Evolutionary conservation across 371 early-diverging fungal genomes (phyloP), one percentile per base, ranked within the genome.

Genomic region (Mortierella sp.): DNA sequence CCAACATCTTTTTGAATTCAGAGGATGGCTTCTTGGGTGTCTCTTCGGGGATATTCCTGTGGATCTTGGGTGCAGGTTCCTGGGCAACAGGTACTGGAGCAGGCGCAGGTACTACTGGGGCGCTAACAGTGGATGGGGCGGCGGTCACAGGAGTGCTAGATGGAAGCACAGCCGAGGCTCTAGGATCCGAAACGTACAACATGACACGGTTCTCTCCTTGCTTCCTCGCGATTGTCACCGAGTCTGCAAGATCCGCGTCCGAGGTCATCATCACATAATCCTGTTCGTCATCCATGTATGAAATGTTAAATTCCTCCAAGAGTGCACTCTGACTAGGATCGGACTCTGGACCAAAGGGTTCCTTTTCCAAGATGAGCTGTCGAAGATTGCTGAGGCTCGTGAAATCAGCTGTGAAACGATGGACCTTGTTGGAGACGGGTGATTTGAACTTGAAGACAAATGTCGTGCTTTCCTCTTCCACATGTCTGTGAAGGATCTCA

Each of bases 281-380:
- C 54, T 91, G 88, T 52, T 96, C 97, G 60, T 96, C 96, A 65
- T 97, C 97, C 58, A 92, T 58, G 68, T 96, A 97, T 14, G 88
- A 87, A 31, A 97, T 83, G 30, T 87, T 87, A 27, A 89, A 80
- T 82, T 86, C 82, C 54, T 79, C 78, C 21, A 87, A 61, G 46
- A 83, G 72, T 10, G 70, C 58, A 51, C 86, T 83, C 47, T 72
- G 67, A 50, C 64, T 64, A 8, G 86, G 84, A 24, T 86, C 84
- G 24, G 83, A 83, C 50, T 76, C 76, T 27, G 82, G 68, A 12
- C 87, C 86, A 46, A 89, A 78, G 45, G 84, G 83, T 49, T 83
- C 80, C 49, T 82, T 81, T 34, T 82, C 79, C 61, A 83, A 67
- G 58, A 89, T 82, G 1, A 70, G 80, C 39, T 80, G 64, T 49